Evolutionary conservation across 2,329 filamentous ascomycete species (phyloP).

Genomic region (Alternaria sp.): DNA sequence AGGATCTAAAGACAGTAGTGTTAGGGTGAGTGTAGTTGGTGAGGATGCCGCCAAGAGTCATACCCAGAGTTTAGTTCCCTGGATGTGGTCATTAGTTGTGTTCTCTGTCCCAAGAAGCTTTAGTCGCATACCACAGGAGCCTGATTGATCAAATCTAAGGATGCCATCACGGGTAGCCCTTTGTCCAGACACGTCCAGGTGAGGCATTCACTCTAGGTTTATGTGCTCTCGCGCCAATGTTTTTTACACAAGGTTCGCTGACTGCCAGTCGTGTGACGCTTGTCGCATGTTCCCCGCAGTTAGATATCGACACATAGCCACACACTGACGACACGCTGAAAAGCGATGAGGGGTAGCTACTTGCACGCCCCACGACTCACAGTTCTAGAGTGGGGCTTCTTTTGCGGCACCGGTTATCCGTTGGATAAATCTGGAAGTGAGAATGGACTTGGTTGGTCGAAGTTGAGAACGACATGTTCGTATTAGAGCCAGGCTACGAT

Average conservation of each 20-base stretch:
- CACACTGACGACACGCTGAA: neutral
- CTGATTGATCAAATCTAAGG: conserved; percentile 28
- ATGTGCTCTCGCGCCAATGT: neutral
- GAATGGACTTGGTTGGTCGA: neutral
- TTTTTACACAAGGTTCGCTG: neutral
- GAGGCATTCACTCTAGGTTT: neutral
- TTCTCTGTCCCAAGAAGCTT: neutral
- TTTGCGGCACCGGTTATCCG: neutral
- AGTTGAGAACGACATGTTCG: neutral
- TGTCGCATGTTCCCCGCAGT: neutral
- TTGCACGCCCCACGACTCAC: neutral
- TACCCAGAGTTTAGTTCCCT: conserved; percentile 52
- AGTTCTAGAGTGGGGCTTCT: neutral
- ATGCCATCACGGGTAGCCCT: conserved; percentile 9
- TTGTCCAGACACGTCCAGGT: neutral
- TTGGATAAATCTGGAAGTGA: neutral
- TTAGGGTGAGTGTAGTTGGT: neutral
- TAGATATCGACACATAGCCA: neutral
- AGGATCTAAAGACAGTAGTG: conserved; percentile 32
- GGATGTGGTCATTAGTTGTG: neutral
- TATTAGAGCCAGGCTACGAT: neutral
- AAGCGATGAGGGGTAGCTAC: neutral
- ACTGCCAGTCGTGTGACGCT: neutral
- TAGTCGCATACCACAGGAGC: conserved; percentile 25
- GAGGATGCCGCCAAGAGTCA: neutral